Base-by-base conservation (phyloP, 352 stramenopile species). In the Phytophthora pinifolia region DNA sequence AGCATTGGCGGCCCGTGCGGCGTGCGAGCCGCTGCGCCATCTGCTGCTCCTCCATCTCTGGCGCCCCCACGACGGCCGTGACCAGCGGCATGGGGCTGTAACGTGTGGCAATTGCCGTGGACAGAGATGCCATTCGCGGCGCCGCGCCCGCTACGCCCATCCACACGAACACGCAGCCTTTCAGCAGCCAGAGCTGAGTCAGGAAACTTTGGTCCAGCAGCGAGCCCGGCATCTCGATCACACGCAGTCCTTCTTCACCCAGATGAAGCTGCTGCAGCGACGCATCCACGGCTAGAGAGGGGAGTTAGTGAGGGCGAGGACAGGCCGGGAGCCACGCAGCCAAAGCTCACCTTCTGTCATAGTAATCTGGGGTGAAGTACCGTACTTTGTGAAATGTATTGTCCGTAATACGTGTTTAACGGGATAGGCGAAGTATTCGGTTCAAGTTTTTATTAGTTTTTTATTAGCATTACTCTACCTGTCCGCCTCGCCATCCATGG, bases 31-130 rank as follows among this genome's bases (percentile, higher is more conserved):
- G 66, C 55, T 94, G 83, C 10, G 79, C 83, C 52, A 94, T 89
- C 61, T 94, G 83, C 54, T 89, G 79, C 52, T 92, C 83, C 44
- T 87, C 74, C 68, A 88, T 83, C 62, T 90, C 79, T 0, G 76
- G 72, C 2, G 67, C 56, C 6, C 81, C 83, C 36, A 90, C 69
- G 33, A 93, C 62, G n/a, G 80, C 76, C 47, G 77, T 89, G 46
- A 88, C 79, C 25, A 91, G 63, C 15, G 83, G 83, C 76, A 93
- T 90, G 22, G 80, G 77, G 48, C 79, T 88, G 65, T 90, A 93
- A 15, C 71, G 71, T 18, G 83, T 93, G 41, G 72, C 70, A 34
- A 92, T 85, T 2, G 83, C 83, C 9, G 81, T 93, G 33, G 83
- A 91, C 60, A 93, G 62, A 15, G 83, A 87, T 54, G 41, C 54